Percentiles rank a stretch among this genome's conserved stretches.
Evolutionary conservation across 2,329 filamentous ascomycete genomes (phyloP).

Genomic region (Alternaria alternata): DNA sequence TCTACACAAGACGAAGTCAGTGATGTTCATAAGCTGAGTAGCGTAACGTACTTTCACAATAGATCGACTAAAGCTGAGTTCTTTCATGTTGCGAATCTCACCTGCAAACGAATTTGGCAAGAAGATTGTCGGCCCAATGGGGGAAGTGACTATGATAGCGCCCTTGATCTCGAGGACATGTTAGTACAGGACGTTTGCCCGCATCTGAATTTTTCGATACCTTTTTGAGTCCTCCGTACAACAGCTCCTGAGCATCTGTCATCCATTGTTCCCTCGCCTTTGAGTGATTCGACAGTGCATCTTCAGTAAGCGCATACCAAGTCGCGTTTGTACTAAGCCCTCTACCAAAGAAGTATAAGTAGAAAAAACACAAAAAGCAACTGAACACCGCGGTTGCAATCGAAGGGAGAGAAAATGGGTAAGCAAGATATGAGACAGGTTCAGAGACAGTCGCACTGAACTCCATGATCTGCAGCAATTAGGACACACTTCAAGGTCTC

Average conservation of each 20-base stretch:
- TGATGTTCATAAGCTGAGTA: too few relatives aligned
- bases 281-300: background rate
- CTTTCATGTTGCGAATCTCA: background rate
- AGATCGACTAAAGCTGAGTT: too few relatives aligned
- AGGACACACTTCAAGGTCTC: too few relatives aligned
- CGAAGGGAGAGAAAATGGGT: background rate
- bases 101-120: background rate
- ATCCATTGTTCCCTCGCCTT: background rate
- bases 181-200: background rate
- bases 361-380: background rate
- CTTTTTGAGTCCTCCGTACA: background rate
- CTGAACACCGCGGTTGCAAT: background rate
- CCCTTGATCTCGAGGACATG: rapidly evolving
- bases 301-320: background rate
- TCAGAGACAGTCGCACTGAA: background rate
- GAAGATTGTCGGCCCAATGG: background rate
- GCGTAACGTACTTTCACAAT: too few relatives aligned
- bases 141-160: background rate
- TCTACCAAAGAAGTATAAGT: background rate
- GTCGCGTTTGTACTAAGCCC: background rate
- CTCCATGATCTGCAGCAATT: too few relatives aligned
- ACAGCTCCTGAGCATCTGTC: background rate
- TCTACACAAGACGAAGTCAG: too few relatives aligned
- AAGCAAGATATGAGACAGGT: background rate
- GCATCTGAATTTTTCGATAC: background rate